phyloP scores from a whole-genome alignment of 1,284 basidiomycete species.

The Tylopilus sp. region DNA sequence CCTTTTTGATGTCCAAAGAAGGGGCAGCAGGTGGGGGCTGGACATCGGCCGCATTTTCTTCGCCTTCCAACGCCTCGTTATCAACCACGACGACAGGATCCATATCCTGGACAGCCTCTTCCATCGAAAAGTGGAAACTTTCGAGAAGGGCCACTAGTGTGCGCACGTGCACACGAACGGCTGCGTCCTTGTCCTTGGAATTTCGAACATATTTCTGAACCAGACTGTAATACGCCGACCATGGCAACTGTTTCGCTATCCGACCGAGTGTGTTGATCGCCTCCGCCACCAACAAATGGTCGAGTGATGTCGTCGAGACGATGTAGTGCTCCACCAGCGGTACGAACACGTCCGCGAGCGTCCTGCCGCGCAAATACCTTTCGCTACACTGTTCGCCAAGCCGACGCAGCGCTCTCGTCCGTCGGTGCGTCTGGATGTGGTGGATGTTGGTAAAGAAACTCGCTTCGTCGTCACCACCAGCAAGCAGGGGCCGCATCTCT shows the following conservation, averaged over 20 bases:
- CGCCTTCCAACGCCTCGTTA: conserved; percentile 42
- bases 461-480: conserved; percentile 93
- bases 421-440: conserved; percentile 94
- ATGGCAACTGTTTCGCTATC: conserved; percentile 80
- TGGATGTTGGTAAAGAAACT: conserved; percentile 98
- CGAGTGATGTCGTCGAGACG: conserved; percentile 73
- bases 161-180: conserved; percentile 89
- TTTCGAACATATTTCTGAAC: conserved; percentile 88
- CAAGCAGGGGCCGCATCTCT: conserved; percentile 89
- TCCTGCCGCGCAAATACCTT: conserved; percentile 76
- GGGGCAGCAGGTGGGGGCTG: conserved; percentile 21
- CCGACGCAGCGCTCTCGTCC: conserved; percentile 88
- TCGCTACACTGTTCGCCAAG: conserved; percentile 87
- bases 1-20: conserved; percentile 51
- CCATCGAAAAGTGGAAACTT: conserved; percentile 93
- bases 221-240: conserved; percentile 88
- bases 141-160: conserved; percentile 90
- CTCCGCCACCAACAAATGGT: conserved; percentile 94
- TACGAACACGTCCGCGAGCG: conserved; percentile 87
- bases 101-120: conserved; percentile 54
- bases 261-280: conserved; percentile 84
- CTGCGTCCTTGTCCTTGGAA: conserved; percentile 76
- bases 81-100: conserved; percentile 42
- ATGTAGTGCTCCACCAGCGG: conserved; percentile 92
- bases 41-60: conserved; percentile 37